Evolutionary conservation across 192 early-diverging fungal genomes (phyloP), one percentile per base, ranked within the genome.

Genomic region (Powellomyces hirtus): DNA sequence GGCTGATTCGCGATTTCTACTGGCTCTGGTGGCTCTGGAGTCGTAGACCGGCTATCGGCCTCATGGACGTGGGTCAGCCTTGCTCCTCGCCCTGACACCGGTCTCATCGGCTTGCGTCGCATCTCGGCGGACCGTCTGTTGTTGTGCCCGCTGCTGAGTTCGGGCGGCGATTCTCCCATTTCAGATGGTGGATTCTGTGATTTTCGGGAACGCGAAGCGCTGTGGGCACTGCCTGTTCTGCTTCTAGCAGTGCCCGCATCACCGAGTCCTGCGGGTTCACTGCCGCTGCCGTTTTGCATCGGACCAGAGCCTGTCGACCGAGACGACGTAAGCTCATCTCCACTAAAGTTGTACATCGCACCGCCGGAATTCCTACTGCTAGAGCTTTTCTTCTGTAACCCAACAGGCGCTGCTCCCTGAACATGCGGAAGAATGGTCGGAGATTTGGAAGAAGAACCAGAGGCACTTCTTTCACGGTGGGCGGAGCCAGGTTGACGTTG

Each of bases 401-500:
- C 62, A 22, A 20, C 64, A 11, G 46, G 46, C 33, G 52, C 31
- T 3, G 64, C 64, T 22, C 64, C 64, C 36, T 11, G 35, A 20
- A 67, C 65, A 22, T 31, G 65, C 20, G 65, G 65, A 26, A 67
- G 50, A 24, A 58, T 37, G 29, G 55, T 26, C 16, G 68, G 68
- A 16, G 38, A 13, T 65, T 64, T 45, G 7, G 63, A 38, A 20
- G 31, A 16, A 10, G 42, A 63, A n/a, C 26, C 59, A n/a, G 58
- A 62, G 6, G 46, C 38, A 60, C 60, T 70, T 16, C 68, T 33
- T 50, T 60, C 40, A 13, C 60, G 68, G 5, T 56, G 53, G 2
- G 53, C 53, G 31, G 24, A 34, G 2, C 29, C 53, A 56, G 53
- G 31, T 49, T 49, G 46, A 5, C 26, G 46, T 24, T 49, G 46